Evolutionary conservation across 1,284 basidiomycete species (phyloP), one percentile per base, ranked within the genome.

Genomic region (Boletus semigastroideus): DNA sequence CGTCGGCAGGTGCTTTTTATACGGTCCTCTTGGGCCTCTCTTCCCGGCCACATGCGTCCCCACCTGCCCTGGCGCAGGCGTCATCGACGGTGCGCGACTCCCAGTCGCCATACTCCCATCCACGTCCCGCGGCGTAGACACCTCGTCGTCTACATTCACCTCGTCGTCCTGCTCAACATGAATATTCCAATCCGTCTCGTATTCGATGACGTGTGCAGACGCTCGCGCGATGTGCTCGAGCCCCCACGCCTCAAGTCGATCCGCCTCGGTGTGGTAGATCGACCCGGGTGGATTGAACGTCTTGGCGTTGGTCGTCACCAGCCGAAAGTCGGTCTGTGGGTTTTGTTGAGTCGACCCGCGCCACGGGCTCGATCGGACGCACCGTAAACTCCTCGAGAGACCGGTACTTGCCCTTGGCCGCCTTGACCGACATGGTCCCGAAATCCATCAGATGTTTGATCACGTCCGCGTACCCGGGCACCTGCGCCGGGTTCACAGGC

Each of bases 391-490:
- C 87, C 53, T 90, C 87, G 42, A 91, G 69, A 4, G 85, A 86
- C 19, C 84, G 78, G 65, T 90, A 91, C 56, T 76, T 81, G 1
- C 85, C 85, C 58, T 70, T 78, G 39, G 72, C 70, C 5, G 88
- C 84, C 64, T 88, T 90, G n/a, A n/a, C n/a, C 7, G 80, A 70
- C 80, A 93, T 91, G 0, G 89, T 92, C 0, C 88, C 87, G 54
- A 93, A 75, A 60, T 92, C 90, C 90, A 93, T 93, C 7, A 90
- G 90, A 30, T 74, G 73, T 61, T 83, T 82, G 46, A 93, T 78
- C 30, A 82, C 65, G 61, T 90, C 85, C 3, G n/a, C n/a, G 61
- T 92, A 93, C 4, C 86, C 86, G 2, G 84, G 80, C 0, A 92
- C 84, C 58, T 82, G 76, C 0, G 73, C 69, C 0, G 70, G 66